Percentiles rank a stretch among this genome's conserved stretches.
phyloP scores from a whole-genome alignment of 2,329 filamentous ascomycete genomes.

The Neonectria ditissima region DNA sequence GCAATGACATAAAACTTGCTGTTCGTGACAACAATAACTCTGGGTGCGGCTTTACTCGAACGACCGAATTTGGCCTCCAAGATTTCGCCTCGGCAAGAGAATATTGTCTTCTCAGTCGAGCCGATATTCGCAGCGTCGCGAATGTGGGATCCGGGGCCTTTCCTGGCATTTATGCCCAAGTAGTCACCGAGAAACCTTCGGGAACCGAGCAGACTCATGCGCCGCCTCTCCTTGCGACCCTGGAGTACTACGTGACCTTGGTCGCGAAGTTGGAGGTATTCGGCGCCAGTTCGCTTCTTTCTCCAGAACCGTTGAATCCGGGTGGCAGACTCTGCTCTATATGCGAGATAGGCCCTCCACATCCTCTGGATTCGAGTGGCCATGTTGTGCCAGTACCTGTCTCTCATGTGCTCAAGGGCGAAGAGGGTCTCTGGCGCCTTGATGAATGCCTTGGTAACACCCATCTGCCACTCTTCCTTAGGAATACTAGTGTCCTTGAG shows the following conservation, averaged over 20 bases:
- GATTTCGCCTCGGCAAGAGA: slow-evolving; percentile 91
- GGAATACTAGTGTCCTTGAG: slow-evolving; percentile 97
- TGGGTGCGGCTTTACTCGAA: slow-evolving; percentile 91
- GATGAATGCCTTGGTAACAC: slow-evolving; percentile 96
- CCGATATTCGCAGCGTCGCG: slow-evolving; percentile 79
- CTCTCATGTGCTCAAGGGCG: slow-evolving; percentile 96
- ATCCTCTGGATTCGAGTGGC: slow-evolving; percentile 96
- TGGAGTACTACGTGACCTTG: slow-evolving; percentile 85
- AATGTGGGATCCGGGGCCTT: slow-evolving; percentile 84
- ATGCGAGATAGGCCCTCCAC: slow-evolving; percentile 95
- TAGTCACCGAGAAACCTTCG: slow-evolving; percentile 96
- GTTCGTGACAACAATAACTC: slow-evolving; percentile 85
- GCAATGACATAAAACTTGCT: slow-evolving; percentile 90
- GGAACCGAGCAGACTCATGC: slow-evolving; percentile 91
- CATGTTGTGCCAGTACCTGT: slow-evolving; percentile 99
- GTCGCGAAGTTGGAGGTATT: slow-evolving; percentile 89
- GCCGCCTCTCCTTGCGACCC: slow-evolving; percentile 88
- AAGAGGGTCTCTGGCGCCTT: slow-evolving; percentile 98
- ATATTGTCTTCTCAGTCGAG: slow-evolving; percentile 80
- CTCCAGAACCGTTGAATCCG: slow-evolving; percentile 97
- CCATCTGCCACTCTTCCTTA: slow-evolving; percentile 95
- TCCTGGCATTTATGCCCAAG: slow-evolving; percentile 84
- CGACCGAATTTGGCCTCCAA: slow-evolving; percentile 95
- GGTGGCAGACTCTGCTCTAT: slow-evolving; percentile 90
- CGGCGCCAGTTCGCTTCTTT: slow-evolving; percentile 89